These are phyloP conservation scores for Penicillium ochrochloron DNA, from an alignment of 495 filamentous ascomycete species.

Conservation along the genomic window DNA sequence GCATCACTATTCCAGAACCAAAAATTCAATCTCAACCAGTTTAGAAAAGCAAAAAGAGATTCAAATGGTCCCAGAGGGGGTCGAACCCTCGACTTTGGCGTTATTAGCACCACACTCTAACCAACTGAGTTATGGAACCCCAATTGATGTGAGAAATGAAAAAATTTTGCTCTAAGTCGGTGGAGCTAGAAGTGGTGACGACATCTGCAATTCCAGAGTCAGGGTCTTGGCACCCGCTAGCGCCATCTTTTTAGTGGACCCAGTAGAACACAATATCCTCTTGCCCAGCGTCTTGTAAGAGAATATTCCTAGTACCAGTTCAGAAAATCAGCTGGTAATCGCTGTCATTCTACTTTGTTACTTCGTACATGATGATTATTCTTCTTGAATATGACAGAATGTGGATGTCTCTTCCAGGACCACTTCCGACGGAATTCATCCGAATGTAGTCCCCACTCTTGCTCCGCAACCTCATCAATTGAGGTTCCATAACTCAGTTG, in stretches of 20 bases:
- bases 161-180: background rate
- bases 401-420: too few relatives aligned
- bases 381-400: too few relatives aligned
- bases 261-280: background rate
- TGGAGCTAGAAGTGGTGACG: too few relatives aligned
- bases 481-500: constrained; percentile 40
- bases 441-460: background rate
- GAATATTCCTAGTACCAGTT: too few relatives aligned
- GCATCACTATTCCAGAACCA: background rate
- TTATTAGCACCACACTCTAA: constrained; percentile 47
- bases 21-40: background rate
- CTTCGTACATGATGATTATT: too few relatives aligned
- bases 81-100: constrained; percentile 41
- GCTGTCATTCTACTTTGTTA: too few relatives aligned
- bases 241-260: background rate
- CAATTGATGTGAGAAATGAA: background rate
- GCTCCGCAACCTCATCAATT: background rate
- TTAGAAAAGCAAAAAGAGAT: background rate
- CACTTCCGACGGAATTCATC: background rate
- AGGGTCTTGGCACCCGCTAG: background rate
- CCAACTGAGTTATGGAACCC: constrained; percentile 41
- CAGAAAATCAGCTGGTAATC: too few relatives aligned
- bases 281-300: background rate
- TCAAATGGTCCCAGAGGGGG: constrained; percentile 18
- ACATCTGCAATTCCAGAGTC: background rate